Evolutionary conservation across 129 eudicot genomes (phyloP), one percentile per base, ranked within the genome.

Genomic region (Centella asiatica): DNA sequence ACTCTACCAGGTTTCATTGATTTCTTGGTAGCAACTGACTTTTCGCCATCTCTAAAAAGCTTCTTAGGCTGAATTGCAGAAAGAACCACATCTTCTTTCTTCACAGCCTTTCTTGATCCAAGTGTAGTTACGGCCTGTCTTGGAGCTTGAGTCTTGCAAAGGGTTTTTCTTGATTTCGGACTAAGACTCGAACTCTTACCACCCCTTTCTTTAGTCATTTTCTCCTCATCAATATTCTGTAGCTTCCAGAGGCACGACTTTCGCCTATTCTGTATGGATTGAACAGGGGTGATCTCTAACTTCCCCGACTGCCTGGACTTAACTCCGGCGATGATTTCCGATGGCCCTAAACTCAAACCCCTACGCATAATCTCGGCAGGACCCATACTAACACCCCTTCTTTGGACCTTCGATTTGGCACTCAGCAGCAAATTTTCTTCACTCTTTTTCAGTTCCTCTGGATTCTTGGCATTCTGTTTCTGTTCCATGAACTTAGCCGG

Each of bases 191-290:
- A 45, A 51, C 73, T 80, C 37, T 74, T 84, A 1, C 59, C 65
- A 1, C 59, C 65, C 80, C 72, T 81, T 55, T 79, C 86, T 34
- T 81, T 77, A 50, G 42, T 64, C 7, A 14, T 74, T 25, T 55
- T 72, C n/a, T 78, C 80, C 60, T 92, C 98, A 53, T 84, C 95
- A 65, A 92, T 82, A 4, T 76, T 88, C 27, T 82, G 82, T 1
- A 92, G 69, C 64, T 84, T 92, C 90, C 89, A 87, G 57, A 84
- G 84, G 52, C 98, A 92, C 31, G 98, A 87, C 61, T 92, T 82
- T 62, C 95, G 78, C 79, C 98, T 65, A 62, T 52, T 77, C 49
- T 77, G 72, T 3, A 60, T 49, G 0, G 71, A 36, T 50, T 80
- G 85, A 77, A 74, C 48, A 7, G 98, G 98, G 22, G 95, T 77